A percentile compares a stretch with the other conserved stretches of the same genome.
Evolutionary conservation across 2,329 filamentous ascomycete species (phyloP).

Genomic region (Epichloe aotearoae): DNA sequence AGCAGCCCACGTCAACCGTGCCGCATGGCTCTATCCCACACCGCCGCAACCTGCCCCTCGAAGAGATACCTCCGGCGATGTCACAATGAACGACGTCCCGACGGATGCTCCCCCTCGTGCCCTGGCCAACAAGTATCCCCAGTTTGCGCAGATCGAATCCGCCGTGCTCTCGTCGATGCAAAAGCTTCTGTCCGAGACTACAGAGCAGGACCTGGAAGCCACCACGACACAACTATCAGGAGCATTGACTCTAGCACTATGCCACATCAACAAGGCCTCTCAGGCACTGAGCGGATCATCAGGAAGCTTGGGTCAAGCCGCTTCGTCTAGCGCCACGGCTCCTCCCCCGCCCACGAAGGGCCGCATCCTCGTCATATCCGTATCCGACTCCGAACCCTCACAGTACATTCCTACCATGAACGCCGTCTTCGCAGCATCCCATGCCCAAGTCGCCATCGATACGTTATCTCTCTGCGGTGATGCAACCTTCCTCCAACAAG

Average conservation of each 20-base stretch:
- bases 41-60: constrained; percentile 17
- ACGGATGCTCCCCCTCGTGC: constrained; percentile 19
- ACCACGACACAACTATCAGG: constrained; percentile 82
- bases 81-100: constrained; percentile 41
- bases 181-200: constrained; percentile 58
- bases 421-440: constrained; percentile 86
- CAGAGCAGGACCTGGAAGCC: constrained; percentile 48
- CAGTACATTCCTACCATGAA: constrained; percentile 99
- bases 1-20: constrained; percentile 75
- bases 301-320: constrained; percentile 23
- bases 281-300: constrained; percentile 49
- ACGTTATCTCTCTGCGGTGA: constrained; percentile 75
- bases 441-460: constrained; percentile 79
- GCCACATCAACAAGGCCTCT: constrained; percentile 76
- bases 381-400: constrained; percentile 68
- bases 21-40: constrained; percentile 77
- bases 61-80: constrained; percentile 32
- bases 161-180: constrained; percentile 64
- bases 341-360: constrained; percentile 22
- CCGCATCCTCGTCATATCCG: constrained; percentile 80
- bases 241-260: constrained; percentile 76
- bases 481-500: constrained; percentile 89
- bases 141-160: constrained; percentile 77
- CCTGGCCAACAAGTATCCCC: constrained; percentile 80
- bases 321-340: constrained; percentile 19